These are phyloP conservation scores for Sanghuangporus baumii DNA, from an alignment of 1,284 basidiomycete species.

Conservation along the genomic window DNA sequence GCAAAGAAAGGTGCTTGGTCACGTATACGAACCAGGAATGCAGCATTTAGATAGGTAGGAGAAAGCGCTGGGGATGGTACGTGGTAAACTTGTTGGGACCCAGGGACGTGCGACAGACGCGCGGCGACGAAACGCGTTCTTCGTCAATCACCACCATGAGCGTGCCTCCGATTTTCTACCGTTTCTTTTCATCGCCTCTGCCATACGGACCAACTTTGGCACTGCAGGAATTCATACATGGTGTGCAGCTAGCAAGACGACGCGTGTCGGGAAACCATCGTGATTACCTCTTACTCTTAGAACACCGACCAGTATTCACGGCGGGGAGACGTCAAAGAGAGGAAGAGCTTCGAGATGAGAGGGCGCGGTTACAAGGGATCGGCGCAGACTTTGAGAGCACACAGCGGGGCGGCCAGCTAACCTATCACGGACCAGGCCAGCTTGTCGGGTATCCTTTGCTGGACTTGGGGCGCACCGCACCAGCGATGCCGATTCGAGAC, in stretches of 20 bases:
- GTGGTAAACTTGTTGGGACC: not conserved
- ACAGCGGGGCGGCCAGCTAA: slow-evolving; percentile 87
- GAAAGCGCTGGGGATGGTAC: not conserved
- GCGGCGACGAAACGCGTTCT: not conserved
- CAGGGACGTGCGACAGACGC: not conserved
- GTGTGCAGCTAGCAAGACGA: slow-evolving; percentile 52
- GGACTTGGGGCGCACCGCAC: slow-evolving; percentile 58
- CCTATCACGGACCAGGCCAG: slow-evolving; percentile 98
- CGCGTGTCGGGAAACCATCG: slow-evolving; percentile 38
- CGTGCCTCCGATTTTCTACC: slow-evolving; percentile 67
- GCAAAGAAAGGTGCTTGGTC: too few relatives aligned
- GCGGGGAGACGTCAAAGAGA: slow-evolving; percentile 80
- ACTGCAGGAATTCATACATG: slow-evolving; percentile 67
- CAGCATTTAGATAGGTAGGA: not conserved
- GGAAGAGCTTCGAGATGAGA: slow-evolving; percentile 59
- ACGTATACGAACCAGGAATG: too few relatives aligned
- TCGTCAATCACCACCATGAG: slow-evolving; percentile 29
- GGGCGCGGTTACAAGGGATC: slow-evolving; percentile 58
- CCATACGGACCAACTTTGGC: slow-evolving; percentile 67
- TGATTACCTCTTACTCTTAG: slow-evolving; percentile 65
- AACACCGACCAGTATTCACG: slow-evolving; percentile 95
- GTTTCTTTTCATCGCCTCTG: slow-evolving; percentile 67
- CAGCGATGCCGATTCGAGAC: slow-evolving; percentile 50
- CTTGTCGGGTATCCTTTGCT: slow-evolving; percentile 93
- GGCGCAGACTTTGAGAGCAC: slow-evolving; percentile 88